Evolutionary conservation across 2,329 filamentous ascomycete genomes (phyloP).

Genomic region (Fonsecaea monophora): DNA sequence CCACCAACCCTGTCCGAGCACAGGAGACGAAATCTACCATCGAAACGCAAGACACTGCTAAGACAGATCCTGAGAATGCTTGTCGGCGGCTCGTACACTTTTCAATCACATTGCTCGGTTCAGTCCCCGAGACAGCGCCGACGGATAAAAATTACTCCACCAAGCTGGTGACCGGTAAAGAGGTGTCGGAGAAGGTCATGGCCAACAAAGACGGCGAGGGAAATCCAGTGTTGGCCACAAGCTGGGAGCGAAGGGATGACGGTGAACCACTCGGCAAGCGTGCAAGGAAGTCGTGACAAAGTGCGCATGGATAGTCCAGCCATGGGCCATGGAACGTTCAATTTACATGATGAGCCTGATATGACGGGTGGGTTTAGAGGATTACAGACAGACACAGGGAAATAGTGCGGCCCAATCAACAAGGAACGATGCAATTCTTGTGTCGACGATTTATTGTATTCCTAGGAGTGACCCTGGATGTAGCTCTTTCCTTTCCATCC

Average conservation of each 20-base stretch:
- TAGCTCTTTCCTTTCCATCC: background rate
- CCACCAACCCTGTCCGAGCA: background rate
- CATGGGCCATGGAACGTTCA: background rate
- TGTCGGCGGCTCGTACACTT: conserved; percentile 23
- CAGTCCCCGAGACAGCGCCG: background rate
- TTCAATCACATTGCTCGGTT: conserved; percentile 29
- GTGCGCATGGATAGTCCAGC: background rate
- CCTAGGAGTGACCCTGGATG: background rate
- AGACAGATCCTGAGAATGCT: conserved; percentile 1
- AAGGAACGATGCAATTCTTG: background rate
- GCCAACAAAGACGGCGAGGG: background rate
- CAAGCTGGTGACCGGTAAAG: background rate
- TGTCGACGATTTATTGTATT: conserved; percentile 16
- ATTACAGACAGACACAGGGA: background rate
- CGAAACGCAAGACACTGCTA: background rate
- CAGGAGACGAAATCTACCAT: background rate
- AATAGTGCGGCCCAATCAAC: background rate
- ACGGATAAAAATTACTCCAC: background rate
- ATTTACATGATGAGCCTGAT: conserved; percentile 12
- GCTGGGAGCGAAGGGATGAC: conserved; percentile 13
- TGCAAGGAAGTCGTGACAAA: conserved; percentile 24
- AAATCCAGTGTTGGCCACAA: conserved; percentile 1
- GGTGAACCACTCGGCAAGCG: conserved; percentile 31
- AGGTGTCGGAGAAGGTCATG: background rate
- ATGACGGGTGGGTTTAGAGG: background rate